These are phyloP conservation scores for Amoeboaphelidium occidentale DNA, from an alignment of 371 early-diverging fungal genomes.

Conservation along the genomic window DNA sequence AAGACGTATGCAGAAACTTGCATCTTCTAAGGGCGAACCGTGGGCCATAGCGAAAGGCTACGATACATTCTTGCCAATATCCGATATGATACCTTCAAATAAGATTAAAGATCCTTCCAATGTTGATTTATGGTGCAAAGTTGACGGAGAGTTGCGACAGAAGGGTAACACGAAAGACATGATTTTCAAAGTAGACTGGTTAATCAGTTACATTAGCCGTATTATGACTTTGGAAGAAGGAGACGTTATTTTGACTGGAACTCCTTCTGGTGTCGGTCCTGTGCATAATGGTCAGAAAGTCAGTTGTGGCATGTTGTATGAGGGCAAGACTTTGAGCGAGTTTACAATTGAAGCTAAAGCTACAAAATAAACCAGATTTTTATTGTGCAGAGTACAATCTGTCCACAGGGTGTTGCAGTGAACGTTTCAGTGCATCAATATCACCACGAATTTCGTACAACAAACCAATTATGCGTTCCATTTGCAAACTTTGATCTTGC, in stretches of 20 bases:
- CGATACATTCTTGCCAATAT: constrained; percentile 80
- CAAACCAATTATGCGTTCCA: too few relatives aligned
- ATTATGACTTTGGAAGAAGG: constrained; percentile 66
- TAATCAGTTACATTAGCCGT: constrained; percentile 47
- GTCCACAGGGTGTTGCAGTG: too few relatives aligned
- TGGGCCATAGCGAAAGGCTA: constrained; percentile 87
- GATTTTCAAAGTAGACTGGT: constrained; percentile 55
- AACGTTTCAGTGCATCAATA: too few relatives aligned
- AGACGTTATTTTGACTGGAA: constrained; percentile 52
- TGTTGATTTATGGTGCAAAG: constrained; percentile 53
- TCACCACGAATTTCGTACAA: too few relatives aligned
- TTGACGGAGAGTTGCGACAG: constrained; percentile 48
- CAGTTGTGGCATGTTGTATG: constrained; percentile 27
- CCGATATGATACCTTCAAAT: constrained; percentile 51
- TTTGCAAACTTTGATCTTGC: too few relatives aligned
- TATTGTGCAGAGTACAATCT: too few relatives aligned
- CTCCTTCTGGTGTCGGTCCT: constrained; percentile 70
- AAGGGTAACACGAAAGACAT: constrained; percentile 66
- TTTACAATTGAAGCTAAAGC: neutral
- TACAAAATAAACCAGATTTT: too few relatives aligned
- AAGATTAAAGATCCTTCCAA: constrained; percentile 38
- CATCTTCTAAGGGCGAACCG: constrained; percentile 19
- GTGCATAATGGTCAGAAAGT: constrained; percentile 47
- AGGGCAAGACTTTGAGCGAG: neutral
- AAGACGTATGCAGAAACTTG: constrained; percentile 39